Conservation (phyloP, 2,329 filamentous ascomycete species). For the Diplodia mutila region DNA sequence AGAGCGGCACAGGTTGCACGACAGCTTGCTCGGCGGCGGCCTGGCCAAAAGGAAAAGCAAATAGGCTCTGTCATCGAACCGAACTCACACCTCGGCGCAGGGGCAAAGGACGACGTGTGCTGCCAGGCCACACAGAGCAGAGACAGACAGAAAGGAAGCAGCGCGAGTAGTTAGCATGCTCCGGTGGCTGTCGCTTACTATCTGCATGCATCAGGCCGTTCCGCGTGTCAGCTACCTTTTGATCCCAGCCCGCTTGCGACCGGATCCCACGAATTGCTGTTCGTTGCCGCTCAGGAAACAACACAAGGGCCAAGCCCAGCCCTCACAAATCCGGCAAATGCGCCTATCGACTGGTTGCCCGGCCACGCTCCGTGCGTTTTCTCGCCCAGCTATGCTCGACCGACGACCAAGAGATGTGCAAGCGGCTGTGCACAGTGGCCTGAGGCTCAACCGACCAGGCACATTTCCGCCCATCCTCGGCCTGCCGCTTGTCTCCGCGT, state of each 20-base stretch:
- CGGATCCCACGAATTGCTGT: neutral
- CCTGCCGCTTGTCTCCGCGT: neutral
- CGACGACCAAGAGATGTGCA: neutral
- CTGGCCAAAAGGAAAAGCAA: neutral
- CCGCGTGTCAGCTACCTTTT: constrained; percentile 13
- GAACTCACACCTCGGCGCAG: neutral
- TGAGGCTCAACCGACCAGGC: constrained; percentile 10
- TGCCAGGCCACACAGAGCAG: neutral
- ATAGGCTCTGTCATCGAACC: neutral
- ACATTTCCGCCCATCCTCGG: constrained; percentile 6
- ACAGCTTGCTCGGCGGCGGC: neutral
- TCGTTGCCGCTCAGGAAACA: neutral
- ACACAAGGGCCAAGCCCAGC: neutral
- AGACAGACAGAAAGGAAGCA: neutral
- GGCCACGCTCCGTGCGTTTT: constrained; percentile 1
- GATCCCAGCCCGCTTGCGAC: neutral
- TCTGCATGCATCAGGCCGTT: constrained; percentile 8
- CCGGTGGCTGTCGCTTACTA: constrained; percentile 17
- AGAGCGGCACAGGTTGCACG: neutral
- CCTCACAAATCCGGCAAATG: neutral
- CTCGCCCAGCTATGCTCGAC: neutral
- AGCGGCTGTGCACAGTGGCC: neutral
- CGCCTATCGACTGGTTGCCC: constrained; percentile 15
- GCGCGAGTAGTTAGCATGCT: neutral
- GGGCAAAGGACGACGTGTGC: neutral